Percentiles rank a stretch among this genome's conserved stretches.
These are phyloP conservation scores for Epichloe amarillans DNA, from an alignment of 2,329 filamentous ascomycete species.

Conservation along the genomic window DNA sequence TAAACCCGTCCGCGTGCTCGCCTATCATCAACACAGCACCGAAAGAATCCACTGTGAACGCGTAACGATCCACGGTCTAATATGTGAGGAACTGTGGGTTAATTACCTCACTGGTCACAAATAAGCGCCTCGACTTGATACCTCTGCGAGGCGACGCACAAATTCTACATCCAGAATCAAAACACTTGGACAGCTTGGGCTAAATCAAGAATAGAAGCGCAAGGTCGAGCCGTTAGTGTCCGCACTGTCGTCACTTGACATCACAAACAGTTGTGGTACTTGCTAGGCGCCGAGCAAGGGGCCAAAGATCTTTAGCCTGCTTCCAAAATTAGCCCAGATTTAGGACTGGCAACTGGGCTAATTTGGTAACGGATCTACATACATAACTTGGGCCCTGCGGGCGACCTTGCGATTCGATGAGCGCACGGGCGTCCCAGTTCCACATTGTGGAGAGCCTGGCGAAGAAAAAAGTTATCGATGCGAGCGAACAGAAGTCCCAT, in stretches of 20 bases:
- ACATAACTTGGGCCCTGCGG: not conserved
- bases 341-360: conserved; percentile 7
- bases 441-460: not conserved
- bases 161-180: too few species aligned
- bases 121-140: not conserved
- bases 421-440: not conserved
- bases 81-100: too few species aligned
- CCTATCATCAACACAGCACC: too few species aligned
- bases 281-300: conserved; percentile 8
- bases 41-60: too few species aligned
- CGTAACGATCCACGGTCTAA: too few species aligned
- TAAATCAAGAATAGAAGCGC: conserved; percentile 24
- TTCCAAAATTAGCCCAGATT: conserved; percentile 10
- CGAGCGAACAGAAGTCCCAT: too few species aligned
- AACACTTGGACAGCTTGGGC: conserved; percentile 10
- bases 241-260: not conserved
- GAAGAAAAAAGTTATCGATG: too few species aligned
- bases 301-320: not conserved
- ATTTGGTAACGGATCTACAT: not conserved
- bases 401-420: conserved; percentile 1
- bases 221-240: not conserved
- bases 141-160: not conserved
- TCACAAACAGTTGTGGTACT: not conserved
- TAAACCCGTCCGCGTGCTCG: too few species aligned
- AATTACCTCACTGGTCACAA: too few species aligned